Base-by-base conservation (phyloP, 345 rosid genomes). In the Eutrema japonicum region DNA sequence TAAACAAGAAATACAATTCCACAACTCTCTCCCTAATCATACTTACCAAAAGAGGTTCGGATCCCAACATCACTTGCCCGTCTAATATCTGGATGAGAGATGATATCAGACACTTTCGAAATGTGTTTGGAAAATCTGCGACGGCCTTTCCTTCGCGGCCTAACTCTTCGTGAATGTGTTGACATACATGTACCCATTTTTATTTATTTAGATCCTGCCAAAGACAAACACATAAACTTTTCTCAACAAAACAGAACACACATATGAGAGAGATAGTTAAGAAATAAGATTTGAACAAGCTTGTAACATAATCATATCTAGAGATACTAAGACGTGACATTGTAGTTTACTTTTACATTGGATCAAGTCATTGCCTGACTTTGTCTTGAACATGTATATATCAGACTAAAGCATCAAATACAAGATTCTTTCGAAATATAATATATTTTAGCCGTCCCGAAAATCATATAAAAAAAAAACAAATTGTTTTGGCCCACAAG, bases 131-230 rank as follows among this genome's bases (percentile, higher is more conserved):
- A 70, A 60, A 66, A 64, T 45, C 81, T 74, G 6, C 22, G 85
- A 45, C 49, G 82, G 61, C 48, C 63, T 63, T 68, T 82, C 77
- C 58, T 86, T 56, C 70, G 77, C 5, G 65, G n/a, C 64, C 64
- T 80, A 37, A 74, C 61, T 51, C 54, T 78, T 73, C 57, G 78
- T 30, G 76, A 58, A 2, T 85, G 86, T 40, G 82, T 83, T 13
- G 97, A 93, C 45, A 83, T 81, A 66, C 94, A 93, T 37, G 82
- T 64, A 13, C 97, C 98, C 97, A 93, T 93, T 67, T 36, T 73
- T 40, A 68, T 71, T 43, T 50, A 9, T 52, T 27, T 54, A 13
- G 62, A 64, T 37, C 84, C 87, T 81, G 73, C 36, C 36, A 46
- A 75, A 40, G 73, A 42, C 10, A 65, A 26, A 9, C 10, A 26